A percentile compares a stretch with the other conserved stretches of the same genome.
Conservation (phyloP, 2,329 filamentous ascomycete species). For the Diatrype stigma region DNA sequence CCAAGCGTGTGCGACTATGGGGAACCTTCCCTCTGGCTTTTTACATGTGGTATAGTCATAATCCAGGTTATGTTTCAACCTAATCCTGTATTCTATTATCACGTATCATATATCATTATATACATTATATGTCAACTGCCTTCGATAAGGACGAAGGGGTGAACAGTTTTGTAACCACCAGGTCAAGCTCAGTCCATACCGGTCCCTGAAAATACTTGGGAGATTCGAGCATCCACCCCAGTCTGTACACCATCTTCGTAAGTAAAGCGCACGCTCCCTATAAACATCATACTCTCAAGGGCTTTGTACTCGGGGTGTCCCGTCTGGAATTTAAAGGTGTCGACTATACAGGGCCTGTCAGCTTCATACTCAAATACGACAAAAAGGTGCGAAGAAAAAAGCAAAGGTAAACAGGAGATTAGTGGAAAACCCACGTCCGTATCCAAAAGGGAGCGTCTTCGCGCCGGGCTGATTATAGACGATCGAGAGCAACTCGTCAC, state of each 20-base stretch:
- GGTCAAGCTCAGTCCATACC: neutral
- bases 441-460: conserved; percentile 1
- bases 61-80: too few relatives aligned
- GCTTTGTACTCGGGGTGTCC: conserved; percentile 7
- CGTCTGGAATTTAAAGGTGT: conserved; percentile 3
- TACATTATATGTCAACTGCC: too few relatives aligned
- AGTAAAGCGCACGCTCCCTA: conserved; percentile 1
- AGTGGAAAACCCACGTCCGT: neutral
- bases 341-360: neutral
- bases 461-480: neutral
- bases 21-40: too few relatives aligned
- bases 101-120: too few relatives aligned
- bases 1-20: too few relatives aligned
- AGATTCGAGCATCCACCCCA: conserved; percentile 1
- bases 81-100: too few relatives aligned
- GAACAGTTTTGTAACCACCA: too few relatives aligned
- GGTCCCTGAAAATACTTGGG: conserved; percentile 1
- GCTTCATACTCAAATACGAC: neutral
- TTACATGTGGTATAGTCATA: too few relatives aligned
- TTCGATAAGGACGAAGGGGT: too few relatives aligned
- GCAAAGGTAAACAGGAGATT: neutral
- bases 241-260: neutral
- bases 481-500: conserved; percentile 1
- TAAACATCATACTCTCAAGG: conserved; percentile 8
- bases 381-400: neutral